Evolutionary conservation across 2,329 filamentous ascomycete species (phyloP).

Genomic region (Beauveria sp.): DNA sequence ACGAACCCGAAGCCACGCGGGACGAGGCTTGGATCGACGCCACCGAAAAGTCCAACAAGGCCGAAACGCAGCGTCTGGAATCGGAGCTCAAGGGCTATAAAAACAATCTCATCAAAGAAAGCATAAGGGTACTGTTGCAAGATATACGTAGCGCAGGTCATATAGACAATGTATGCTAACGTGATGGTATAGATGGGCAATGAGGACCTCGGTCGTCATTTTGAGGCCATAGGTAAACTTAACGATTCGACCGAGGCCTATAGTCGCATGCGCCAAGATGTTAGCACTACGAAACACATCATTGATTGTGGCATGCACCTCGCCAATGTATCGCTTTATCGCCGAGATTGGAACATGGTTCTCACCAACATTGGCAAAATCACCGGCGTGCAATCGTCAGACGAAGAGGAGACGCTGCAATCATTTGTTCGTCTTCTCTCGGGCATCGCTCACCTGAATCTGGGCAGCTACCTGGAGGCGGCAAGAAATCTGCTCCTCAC

Average conservation of each 20-base stretch:
- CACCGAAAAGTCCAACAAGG: slow-evolving; percentile 57
- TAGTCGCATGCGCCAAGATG: slow-evolving; percentile 81
- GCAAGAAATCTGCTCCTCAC: slow-evolving; percentile 63
- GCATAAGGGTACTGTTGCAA: slow-evolving; percentile 60
- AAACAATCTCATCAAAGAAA: slow-evolving; percentile 96
- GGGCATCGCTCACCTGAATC: slow-evolving; percentile 42
- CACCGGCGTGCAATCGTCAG: slow-evolving; percentile 34
- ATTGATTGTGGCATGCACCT: slow-evolving; percentile 75
- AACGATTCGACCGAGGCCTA: slow-evolving; percentile 68
- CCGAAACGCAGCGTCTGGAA: slow-evolving; percentile 70
- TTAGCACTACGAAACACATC: slow-evolving; percentile 75
- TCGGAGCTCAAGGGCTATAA: slow-evolving; percentile 85
- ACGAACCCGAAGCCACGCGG: slow-evolving; percentile 57
- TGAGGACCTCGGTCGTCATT: slow-evolving; percentile 82
- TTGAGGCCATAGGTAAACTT: slow-evolving; percentile 70
- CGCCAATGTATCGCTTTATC: slow-evolving; percentile 67
- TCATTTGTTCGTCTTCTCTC: slow-evolving; percentile 46
- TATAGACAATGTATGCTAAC: slow-evolving; percentile 4
- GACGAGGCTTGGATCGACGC: slow-evolving; percentile 72
- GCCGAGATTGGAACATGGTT: slow-evolving; percentile 68
- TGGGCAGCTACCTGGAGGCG: slow-evolving; percentile 50
- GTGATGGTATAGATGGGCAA: slow-evolving; percentile 69
- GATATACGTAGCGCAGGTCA: no score
- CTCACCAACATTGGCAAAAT: slow-evolving; percentile 57
- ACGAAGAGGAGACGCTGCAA: slow-evolving; percentile 40